These are phyloP conservation scores for Fomitopsis schrenkii DNA, from an alignment of 1,284 basidiomycete species.

Conservation along the genomic window DNA sequence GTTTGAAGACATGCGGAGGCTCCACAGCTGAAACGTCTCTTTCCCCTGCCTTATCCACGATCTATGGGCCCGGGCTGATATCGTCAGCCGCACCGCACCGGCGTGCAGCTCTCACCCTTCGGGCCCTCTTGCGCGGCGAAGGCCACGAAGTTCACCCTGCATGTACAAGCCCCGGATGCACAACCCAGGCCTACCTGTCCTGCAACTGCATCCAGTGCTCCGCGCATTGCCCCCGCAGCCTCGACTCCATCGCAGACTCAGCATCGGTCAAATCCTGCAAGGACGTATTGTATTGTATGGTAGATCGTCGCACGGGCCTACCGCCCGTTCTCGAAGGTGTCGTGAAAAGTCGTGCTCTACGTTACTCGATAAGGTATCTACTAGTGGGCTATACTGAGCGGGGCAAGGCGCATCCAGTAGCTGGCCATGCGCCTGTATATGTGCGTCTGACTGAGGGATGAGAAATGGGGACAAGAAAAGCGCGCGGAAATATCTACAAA, in stretches of 20 bases:
- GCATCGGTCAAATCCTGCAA: not conserved
- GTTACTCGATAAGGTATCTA: slow-evolving; percentile 1
- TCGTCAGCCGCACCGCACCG: not conserved
- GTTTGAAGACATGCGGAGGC: no score
- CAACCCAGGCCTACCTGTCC: no score
- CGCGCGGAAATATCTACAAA: not conserved
- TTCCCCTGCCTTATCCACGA: not conserved
- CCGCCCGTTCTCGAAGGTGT: not conserved
- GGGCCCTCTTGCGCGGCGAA: not conserved
- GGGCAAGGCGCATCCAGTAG: not conserved
- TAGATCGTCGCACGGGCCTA: not conserved
- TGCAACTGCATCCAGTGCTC: not conserved
- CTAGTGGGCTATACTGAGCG: not conserved
- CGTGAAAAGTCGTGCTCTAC: slow-evolving; percentile 1
- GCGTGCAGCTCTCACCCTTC: not conserved
- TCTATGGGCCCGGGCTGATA: not conserved
- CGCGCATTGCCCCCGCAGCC: not conserved
- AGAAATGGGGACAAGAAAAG: not conserved
- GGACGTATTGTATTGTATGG: not conserved
- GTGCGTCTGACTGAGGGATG: not conserved
- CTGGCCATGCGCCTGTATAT: not conserved
- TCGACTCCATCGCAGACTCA: not conserved
- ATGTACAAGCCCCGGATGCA: no score
- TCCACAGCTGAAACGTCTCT: not conserved
- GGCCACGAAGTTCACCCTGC: no score